phyloP scores from a whole-genome alignment of 1,284 basidiomycete species.

The Porogramme epimiltina region DNA sequence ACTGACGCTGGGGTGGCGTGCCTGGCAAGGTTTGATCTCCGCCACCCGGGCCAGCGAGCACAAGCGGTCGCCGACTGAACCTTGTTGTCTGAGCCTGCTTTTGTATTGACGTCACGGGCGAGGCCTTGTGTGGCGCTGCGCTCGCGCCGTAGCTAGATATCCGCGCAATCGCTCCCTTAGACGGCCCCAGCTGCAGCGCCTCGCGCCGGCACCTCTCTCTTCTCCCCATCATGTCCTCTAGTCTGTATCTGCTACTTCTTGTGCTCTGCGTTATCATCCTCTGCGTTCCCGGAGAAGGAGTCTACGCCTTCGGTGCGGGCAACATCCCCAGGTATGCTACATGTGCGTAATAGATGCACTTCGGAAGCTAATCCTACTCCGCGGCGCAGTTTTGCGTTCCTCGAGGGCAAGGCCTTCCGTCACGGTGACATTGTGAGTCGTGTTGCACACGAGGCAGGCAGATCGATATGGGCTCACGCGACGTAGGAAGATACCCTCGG shows the following conservation, averaged over 20 bases:
- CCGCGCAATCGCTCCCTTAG: conserved; percentile 4
- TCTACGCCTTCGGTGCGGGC: conserved; percentile 75
- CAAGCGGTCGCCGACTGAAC: conserved; percentile 5
- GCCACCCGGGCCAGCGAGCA: too few species aligned
- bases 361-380: neutral
- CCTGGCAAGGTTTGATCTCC: conserved; percentile 12
- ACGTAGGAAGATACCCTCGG: conserved; percentile 67
- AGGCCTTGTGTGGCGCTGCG: neutral
- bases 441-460: neutral
- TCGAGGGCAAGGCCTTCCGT: conserved; percentile 80
- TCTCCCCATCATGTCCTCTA: conserved; percentile 23
- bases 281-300: conserved; percentile 57
- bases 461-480: conserved; percentile 7
- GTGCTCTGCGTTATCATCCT: conserved; percentile 57
- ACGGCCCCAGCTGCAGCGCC: neutral
- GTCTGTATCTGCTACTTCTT: conserved; percentile 42
- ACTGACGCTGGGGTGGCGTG: conserved; percentile 18
- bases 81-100: neutral
- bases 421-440: conserved; percentile 81
- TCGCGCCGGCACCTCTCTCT: neutral
- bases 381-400: conserved; percentile 61
- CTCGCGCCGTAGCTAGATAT: conserved; percentile 5
- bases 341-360: conserved; percentile 1
- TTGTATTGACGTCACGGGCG: conserved; percentile 20
- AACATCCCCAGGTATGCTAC: conserved; percentile 69